Percentiles rank a stretch among this genome's conserved stretches.
These are phyloP conservation scores for Adenanthera pavonina DNA, from an alignment of 306 rosid genomes.

Conservation along the genomic window DNA sequence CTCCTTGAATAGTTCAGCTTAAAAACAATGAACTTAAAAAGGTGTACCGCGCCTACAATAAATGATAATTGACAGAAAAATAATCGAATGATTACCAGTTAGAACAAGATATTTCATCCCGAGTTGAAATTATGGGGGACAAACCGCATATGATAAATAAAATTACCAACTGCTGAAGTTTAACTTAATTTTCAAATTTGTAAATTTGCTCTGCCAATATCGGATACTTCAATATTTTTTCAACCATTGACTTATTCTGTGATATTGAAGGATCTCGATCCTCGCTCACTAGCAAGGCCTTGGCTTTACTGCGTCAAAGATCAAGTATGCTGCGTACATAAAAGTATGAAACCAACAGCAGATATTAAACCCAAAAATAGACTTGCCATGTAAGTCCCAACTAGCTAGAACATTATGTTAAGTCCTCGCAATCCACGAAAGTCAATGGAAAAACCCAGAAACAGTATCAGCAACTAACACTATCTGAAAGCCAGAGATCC, in stretches of 20 bases:
- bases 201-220: neutral
- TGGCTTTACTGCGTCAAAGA: too few species aligned
- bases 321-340: neutral
- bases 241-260: neutral
- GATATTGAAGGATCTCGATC: neutral
- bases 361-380: conserved; percentile 8
- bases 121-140: too few species aligned
- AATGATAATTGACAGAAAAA: too few species aligned
- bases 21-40: too few species aligned
- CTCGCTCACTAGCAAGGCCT: neutral
- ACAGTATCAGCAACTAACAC: conserved; percentile 41
- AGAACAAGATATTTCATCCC: too few species aligned
- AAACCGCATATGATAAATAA: too few species aligned
- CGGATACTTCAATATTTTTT: neutral
- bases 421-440: conserved; percentile 38
- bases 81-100: too few species aligned
- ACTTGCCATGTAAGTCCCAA: conserved; percentile 30
- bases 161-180: too few species aligned
- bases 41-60: too few species aligned
- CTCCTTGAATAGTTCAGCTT: too few species aligned
- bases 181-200: neutral
- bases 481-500: conserved; percentile 27
- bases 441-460: conserved; percentile 37
- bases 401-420: conserved; percentile 36
- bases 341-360: neutral